A percentile compares a stretch with the other conserved stretches of the same genome.
Evolutionary conservation across 2,329 filamentous ascomycete species (phyloP).

Genomic region (Diplodia sapinea): DNA sequence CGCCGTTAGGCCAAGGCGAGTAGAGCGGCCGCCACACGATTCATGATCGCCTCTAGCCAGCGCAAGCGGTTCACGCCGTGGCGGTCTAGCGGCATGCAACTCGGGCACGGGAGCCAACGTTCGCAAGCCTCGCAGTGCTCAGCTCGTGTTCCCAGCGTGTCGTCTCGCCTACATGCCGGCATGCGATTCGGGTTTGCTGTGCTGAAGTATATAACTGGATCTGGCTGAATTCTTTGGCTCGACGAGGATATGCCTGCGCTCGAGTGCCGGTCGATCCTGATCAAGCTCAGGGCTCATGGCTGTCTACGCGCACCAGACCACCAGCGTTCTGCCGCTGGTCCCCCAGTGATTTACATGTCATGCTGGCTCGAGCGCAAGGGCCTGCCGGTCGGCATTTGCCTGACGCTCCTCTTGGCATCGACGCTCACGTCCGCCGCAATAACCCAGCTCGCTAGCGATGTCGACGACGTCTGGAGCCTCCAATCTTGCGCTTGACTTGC

Average conservation of each 20-base stretch:
- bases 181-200: constrained; percentile 6
- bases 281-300: constrained; percentile 17
- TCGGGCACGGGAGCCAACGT: constrained; percentile 22
- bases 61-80: constrained; percentile 22
- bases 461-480: neutral
- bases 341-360: constrained; percentile 14
- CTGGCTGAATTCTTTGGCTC: constrained; percentile 1
- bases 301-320: constrained; percentile 10
- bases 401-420: constrained; percentile 7
- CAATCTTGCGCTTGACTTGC: neutral
- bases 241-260: constrained; percentile 20
- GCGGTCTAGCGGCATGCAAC: constrained; percentile 15
- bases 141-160: constrained; percentile 15
- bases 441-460: neutral
- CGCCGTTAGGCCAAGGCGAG: constrained; percentile 21
- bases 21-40: constrained; percentile 24
- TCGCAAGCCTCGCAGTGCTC: constrained; percentile 25
- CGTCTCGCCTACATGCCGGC: constrained; percentile 3
- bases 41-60: constrained; percentile 23
- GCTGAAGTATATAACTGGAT: constrained; percentile 13
- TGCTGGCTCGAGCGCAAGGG: constrained; percentile 11
- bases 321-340: constrained; percentile 3
- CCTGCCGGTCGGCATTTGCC: constrained; percentile 9
- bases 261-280: constrained; percentile 24
- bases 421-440: neutral